phyloP scores from a whole-genome alignment of 768 basidiomycete genomes.

The Kwoniella newhampshirensis region DNA sequence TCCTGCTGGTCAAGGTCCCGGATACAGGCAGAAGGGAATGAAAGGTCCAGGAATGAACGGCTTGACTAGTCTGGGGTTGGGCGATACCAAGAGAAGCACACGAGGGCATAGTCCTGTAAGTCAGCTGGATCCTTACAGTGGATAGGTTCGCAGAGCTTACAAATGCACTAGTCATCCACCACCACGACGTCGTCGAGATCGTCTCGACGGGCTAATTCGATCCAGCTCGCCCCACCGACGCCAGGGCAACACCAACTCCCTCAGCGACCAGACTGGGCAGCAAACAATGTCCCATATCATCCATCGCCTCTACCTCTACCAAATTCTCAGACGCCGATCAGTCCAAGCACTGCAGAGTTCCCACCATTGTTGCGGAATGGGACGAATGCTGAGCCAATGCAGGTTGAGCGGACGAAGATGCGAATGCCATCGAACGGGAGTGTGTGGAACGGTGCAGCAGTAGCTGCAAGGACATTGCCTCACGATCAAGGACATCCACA shows the following conservation, averaged over 20 bases:
- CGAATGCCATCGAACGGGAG: conserved; percentile 10
- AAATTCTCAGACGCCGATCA: not conserved
- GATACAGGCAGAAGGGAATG: conserved; percentile 37
- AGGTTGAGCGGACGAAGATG: conserved; percentile 32
- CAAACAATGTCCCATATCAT: conserved; percentile 44
- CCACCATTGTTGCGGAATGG: conserved; percentile 34
- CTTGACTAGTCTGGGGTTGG: conserved; percentile 30
- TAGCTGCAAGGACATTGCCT: conserved; percentile 1
- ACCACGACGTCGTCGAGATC: conserved; percentile 43
- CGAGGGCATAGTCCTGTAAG: conserved; percentile 47
- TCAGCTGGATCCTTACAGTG: not conserved
- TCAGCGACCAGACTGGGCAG: conserved; percentile 45
- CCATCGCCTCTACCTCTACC: conserved; percentile 33
- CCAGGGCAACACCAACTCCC: conserved; percentile 41
- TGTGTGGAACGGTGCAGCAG: conserved; percentile 35
- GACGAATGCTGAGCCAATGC: conserved; percentile 39
- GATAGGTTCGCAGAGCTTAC: not conserved
- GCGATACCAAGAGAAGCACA: conserved; percentile 18
- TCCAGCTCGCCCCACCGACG: conserved; percentile 23
- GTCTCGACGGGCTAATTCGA: conserved; percentile 34
- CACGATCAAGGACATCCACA: conserved; percentile 2
- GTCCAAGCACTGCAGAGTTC: conserved; percentile 29
- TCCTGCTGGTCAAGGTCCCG: conserved; percentile 26
- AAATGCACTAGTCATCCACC: conserved; percentile 23
- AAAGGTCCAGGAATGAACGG: conserved; percentile 34